Evolutionary conservation across 805 yeast genomes (phyloP).

Genomic region (Wickerhamiella sorbophila): DNA sequence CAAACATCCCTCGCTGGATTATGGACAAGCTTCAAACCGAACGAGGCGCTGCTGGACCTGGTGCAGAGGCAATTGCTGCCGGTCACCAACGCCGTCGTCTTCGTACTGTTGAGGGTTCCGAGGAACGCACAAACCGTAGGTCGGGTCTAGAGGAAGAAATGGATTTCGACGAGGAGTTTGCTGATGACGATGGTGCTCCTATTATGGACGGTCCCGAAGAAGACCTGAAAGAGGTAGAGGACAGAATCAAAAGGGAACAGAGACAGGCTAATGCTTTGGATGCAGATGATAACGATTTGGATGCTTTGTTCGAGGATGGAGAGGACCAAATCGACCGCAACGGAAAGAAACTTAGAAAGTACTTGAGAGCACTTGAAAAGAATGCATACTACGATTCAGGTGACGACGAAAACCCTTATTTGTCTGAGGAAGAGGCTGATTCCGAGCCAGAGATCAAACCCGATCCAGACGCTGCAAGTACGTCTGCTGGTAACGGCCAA

Average conservation of each 20-base stretch:
- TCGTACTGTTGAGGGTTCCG: slow-evolving; percentile 29
- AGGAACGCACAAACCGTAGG: slow-evolving; percentile 23
- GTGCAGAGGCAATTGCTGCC: slow-evolving; percentile 3
- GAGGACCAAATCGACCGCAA: slow-evolving; percentile 64
- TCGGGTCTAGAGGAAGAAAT: slow-evolving; percentile 67
- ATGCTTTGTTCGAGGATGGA: slow-evolving; percentile 57
- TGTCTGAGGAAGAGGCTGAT: slow-evolving; percentile 46
- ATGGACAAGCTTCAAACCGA: slow-evolving; percentile 50
- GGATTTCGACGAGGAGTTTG: slow-evolving; percentile 83
- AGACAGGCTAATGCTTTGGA: slow-evolving; percentile 48
- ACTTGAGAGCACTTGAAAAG: slow-evolving; percentile 71
- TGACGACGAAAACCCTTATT: slow-evolving; percentile 72
- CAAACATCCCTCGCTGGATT: slow-evolving; percentile 77
- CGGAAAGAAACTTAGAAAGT: slow-evolving; percentile 73
- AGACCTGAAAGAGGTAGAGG: slow-evolving; percentile 80
- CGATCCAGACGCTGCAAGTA: slow-evolving; percentile 20
- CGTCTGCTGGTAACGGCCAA: slow-evolving; percentile 10
- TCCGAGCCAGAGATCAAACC: slow-evolving; percentile 32
- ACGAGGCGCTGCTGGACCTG: background rate
- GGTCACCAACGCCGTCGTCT: slow-evolving; percentile 22
- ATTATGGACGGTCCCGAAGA: slow-evolving; percentile 92
- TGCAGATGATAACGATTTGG: slow-evolving; percentile 43
- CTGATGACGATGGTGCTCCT: slow-evolving; percentile 98
- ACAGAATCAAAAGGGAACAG: slow-evolving; percentile 26
- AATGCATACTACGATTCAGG: slow-evolving; percentile 77